Base-by-base conservation (phyloP, 2,329 filamentous ascomycete species). In the Harringtonia aguacate region DNA sequence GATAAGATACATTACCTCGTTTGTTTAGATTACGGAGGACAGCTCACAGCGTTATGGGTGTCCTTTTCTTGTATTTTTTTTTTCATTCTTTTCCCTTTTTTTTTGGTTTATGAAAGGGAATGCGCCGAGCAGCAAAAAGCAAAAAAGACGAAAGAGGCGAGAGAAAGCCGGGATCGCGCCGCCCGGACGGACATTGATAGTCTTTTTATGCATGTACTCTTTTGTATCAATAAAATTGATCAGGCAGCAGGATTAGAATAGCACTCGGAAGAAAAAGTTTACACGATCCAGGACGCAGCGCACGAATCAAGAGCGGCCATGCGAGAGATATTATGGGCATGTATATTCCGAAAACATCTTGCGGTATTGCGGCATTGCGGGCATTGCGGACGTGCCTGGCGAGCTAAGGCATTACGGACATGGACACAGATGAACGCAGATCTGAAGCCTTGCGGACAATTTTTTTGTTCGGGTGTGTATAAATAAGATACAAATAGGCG, bases 241-340 rank as follows among this genome's bases (percentile, higher is more conserved):
- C 15, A 20, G 30, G 31, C 13, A 22, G 39, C 37, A 15, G 43
- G 42, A 20, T 43, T 42, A 21, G 28, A 47, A 27, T 42, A 37
- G 18, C 45, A 45, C 36, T 21, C 17, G n/a, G n/a, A n/a, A n/a
- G n/a, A n/a, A n/a, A n/a, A n/a, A n/a, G n/a, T n/a, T n/a, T n/a
- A n/a, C n/a, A n/a, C n/a, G n/a, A n/a, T n/a, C n/a, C n/a, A n/a
- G n/a, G n/a, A n/a, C n/a, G n/a, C n/a, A n/a, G n/a, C n/a, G n/a
- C n/a, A n/a, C n/a, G n/a, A n/a, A n/a, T n/a, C n/a, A n/a, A n/a
- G n/a, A n/a, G n/a, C n/a, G n/a, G n/a, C n/a, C n/a, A n/a, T n/a
- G n/a, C n/a, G n/a, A n/a, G n/a, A n/a, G n/a, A n/a, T n/a, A n/a
- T n/a, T n/a, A n/a, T n/a, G n/a, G n/a, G n/a, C n/a, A n/a, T n/a